Evolutionary conservation across 139 green algal genomes (phyloP).

Genomic region (Volvox reticuliferus): DNA sequence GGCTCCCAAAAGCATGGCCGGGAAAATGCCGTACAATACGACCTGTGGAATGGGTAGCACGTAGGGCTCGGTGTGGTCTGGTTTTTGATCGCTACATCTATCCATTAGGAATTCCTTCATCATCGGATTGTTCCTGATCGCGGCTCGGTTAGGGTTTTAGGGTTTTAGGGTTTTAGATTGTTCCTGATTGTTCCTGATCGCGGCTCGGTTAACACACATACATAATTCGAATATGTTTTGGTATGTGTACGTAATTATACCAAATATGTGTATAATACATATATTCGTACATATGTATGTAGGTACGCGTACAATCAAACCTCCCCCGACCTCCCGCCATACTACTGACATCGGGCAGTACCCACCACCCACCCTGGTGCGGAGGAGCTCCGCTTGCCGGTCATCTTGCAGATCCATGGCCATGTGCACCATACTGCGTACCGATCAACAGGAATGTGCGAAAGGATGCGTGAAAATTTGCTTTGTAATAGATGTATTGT

Average conservation of each 20-base stretch:
- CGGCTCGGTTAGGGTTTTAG: no score
- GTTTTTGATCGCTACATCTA: neutral
- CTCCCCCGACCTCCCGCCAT: neutral
- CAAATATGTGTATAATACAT: neutral
- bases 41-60: constrained; percentile 21
- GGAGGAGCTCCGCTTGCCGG: neutral
- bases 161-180: no score
- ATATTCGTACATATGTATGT: neutral
- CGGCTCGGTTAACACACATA: no score
- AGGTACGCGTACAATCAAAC: neutral
- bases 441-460: no score
- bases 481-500: no score
- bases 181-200: no score
- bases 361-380: neutral
- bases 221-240: no score
- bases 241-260: neutral
- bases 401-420: neutral
- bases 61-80: neutral
- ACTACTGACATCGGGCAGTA: no score
- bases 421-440: neutral
- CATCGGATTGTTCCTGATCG: no score
- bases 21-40: constrained; percentile 55
- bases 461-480: no score
- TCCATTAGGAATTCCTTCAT: no score
- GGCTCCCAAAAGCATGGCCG: neutral